A percentile compares a stretch with the other conserved stretches of the same genome.
phyloP scores from a whole-genome alignment of 2,329 filamentous ascomycete genomes.

The Cladosporium sp. region DNA sequence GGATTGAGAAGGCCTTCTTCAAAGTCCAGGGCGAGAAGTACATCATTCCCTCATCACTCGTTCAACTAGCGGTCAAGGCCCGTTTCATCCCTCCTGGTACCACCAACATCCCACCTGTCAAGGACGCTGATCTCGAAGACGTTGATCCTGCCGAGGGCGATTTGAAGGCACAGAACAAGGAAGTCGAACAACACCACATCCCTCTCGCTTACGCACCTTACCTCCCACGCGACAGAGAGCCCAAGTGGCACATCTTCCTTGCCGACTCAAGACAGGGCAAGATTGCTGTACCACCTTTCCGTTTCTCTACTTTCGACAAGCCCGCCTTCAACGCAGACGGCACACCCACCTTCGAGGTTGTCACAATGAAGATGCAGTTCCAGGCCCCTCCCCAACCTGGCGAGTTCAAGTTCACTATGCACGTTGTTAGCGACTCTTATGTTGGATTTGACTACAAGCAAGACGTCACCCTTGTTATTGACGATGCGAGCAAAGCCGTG shows the following conservation, averaged over 20 bases:
- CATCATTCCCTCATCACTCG: conserved; percentile 86
- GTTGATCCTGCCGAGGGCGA: conserved; percentile 91
- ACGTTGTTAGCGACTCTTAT: conserved; percentile 91
- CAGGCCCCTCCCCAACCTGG: conserved; percentile 88
- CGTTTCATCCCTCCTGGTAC: conserved; percentile 87
- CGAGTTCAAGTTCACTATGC: conserved; percentile 91
- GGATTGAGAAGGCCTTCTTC: conserved; percentile 92
- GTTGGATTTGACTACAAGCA: conserved; percentile 89
- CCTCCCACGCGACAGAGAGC: conserved; percentile 82
- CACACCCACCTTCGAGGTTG: conserved; percentile 81
- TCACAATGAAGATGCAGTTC: conserved; percentile 96
- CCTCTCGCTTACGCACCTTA: conserved; percentile 89
- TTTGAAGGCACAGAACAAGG: conserved; percentile 68
- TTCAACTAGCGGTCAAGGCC: conserved; percentile 91
- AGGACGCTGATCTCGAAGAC: conserved; percentile 79
- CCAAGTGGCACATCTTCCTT: conserved; percentile 91
- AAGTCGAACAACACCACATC: conserved; percentile 67
- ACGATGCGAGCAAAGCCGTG: conserved; percentile 80
- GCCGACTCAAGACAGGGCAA: conserved; percentile 92
- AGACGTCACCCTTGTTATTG: conserved; percentile 83
- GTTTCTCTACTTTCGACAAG: conserved; percentile 89
- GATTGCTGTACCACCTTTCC: conserved; percentile 93
- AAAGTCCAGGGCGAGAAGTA: conserved; percentile 94
- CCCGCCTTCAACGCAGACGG: conserved; percentile 72
- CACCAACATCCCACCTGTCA: conserved; percentile 65